Evolutionary conservation across 176 grass and related monocot species (phyloP).

Genomic region (Sorghum bicolor): DNA sequence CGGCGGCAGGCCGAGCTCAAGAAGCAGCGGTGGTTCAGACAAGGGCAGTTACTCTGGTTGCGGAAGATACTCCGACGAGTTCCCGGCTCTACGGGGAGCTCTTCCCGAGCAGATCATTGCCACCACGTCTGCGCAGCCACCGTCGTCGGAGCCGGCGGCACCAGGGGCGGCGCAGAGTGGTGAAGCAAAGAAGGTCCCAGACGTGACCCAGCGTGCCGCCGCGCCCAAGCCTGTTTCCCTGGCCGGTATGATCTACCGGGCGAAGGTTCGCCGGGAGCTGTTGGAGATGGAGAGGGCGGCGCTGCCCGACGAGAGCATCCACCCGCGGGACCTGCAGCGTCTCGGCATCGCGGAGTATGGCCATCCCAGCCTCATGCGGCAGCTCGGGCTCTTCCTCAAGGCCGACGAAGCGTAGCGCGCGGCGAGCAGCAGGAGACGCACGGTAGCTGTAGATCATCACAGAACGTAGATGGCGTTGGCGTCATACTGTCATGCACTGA

Average conservation of each 20-base stretch:
- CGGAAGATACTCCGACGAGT: neutral
- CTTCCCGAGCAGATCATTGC: neutral
- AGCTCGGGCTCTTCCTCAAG: constrained; percentile 17
- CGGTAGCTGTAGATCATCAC: neutral
- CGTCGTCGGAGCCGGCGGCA: neutral
- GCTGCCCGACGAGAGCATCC: neutral
- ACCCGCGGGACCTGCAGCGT: neutral
- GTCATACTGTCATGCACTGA: too few species aligned
- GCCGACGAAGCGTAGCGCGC: neutral
- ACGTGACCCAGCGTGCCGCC: neutral
- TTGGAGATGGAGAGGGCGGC: neutral
- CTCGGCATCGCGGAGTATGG: neutral
- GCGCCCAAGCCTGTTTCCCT: too few species aligned
- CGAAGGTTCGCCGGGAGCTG: neutral
- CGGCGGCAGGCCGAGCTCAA: neutral
- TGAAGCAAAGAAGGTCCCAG: neutral
- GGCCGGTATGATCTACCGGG: neutral
- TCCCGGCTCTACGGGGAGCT: neutral
- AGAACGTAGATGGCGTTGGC: too few species aligned
- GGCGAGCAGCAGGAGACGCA: neutral
- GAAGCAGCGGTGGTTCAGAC: neutral
- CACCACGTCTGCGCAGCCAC: neutral
- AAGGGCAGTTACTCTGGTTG: too few species aligned
- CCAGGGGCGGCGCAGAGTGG: neutral
- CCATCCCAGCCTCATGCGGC: neutral